Evolutionary conservation across 495 filamentous ascomycete genomes (phyloP), one percentile per base, ranked within the genome.

Genomic region (Saxispiralis lemnorum): DNA sequence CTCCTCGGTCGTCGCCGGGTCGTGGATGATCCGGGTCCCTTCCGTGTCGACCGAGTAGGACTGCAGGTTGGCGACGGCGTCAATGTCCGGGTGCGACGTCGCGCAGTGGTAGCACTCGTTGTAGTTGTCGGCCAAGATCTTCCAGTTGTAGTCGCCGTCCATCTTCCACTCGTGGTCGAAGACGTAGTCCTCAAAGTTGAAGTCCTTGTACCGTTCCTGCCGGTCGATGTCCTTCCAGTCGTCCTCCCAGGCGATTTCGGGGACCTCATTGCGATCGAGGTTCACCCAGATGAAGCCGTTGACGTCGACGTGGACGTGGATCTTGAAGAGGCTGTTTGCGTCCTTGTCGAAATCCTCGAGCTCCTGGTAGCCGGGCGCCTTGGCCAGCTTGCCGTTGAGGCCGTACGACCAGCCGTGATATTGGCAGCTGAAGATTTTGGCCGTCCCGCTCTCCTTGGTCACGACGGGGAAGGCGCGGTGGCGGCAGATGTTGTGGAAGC

Each of bases 401-500:
- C 71, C 66, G 46, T 76, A 77, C 31, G 66, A 69, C 73, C 75
- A 79, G 18, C 74, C 73, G 54, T 79, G 75, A 48, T 76, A 79
- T 35, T 67, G 62, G 55, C 73, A 79, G 1, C 63, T 57, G 11
- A 77, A 65, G 45, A 75, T 66, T 6, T 61, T 60, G 13, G 68
- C 55, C 7, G 59, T 64, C 4, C 73, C 73, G 7, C 55, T 44
- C 6, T 65, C 59, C 32, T 66, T 65, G 10, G 62, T 64, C 7
- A 74, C 68, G 16, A 76, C 62, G 7, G 70, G 69, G 53, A 66
- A 74, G 21, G 71, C 70, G 10, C 70, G 66, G 47, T 76, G 72
- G 21, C 72, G 58, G 47, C 72, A 75, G 31, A 72, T 64, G 44
- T 75, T 75, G 56, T 75, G 67, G 52, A 76, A 73, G n/a, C 63